Conservation (phyloP, 345 rosid species). For the Boechera stricta region DNA sequence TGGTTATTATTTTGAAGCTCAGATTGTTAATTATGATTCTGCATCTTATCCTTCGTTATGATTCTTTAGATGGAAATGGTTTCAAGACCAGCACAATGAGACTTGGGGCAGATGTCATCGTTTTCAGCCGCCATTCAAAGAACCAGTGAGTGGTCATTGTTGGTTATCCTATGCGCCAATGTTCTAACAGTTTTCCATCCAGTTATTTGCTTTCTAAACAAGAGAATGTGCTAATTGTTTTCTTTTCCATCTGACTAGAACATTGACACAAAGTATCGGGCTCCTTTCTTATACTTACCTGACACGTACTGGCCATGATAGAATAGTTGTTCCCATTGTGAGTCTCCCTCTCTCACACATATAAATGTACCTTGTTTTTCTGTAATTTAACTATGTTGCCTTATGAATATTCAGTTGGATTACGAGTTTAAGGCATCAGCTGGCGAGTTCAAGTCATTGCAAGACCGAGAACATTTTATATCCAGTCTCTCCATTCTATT, state of each 20-base stretch:
- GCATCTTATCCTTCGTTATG: conserved; percentile 39
- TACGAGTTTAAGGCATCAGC: conserved; percentile 57
- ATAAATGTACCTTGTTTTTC: conserved; percentile 4
- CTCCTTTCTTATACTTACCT: conserved; percentile 91
- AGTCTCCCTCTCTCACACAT: conserved; percentile 44
- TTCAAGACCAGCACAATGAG: conserved; percentile 98
- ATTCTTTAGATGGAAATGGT: conserved; percentile 90
- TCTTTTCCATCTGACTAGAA: conserved; percentile 50
- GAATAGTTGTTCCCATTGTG: conserved; percentile 97
- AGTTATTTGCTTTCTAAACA: conserved; percentile 4
- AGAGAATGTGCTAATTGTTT: conserved; percentile 27
- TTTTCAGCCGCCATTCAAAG: conserved; percentile 73
- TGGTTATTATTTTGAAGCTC: conserved; percentile 20
- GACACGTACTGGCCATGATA: conserved; percentile 70
- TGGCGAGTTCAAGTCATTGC: conserved; percentile 51
- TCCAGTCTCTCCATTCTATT: conserved; percentile 74
- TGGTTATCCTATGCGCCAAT: conserved; percentile 8
- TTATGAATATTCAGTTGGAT: conserved; percentile 66
- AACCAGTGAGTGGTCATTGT: conserved; percentile 60
- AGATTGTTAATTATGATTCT: conserved; percentile 20
- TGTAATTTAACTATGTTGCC: conserved; percentile 7
- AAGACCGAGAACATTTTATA: conserved; percentile 61
- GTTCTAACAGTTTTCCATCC: conserved; percentile 13
- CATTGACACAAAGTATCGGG: conserved; percentile 79
- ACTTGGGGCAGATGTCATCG: conserved; percentile 94